phyloP scores from a whole-genome alignment of 1,284 basidiomycete genomes.

The Dichomitus squalens region DNA sequence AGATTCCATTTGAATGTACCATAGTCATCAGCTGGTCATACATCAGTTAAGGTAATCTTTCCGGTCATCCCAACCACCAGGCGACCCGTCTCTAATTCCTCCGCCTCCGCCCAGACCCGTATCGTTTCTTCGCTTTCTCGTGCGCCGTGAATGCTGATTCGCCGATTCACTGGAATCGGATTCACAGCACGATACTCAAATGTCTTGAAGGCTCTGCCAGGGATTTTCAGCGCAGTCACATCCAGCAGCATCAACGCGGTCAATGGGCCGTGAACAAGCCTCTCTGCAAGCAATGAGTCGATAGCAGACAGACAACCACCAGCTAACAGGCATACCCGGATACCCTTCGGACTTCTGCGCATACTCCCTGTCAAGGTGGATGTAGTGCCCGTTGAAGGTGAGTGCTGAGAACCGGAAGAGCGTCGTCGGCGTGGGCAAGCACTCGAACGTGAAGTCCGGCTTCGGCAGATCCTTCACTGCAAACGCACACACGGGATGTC shows the following conservation, averaged over 20 bases:
- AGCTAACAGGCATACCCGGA: constrained; percentile 48
- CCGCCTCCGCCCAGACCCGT: constrained; percentile 35
- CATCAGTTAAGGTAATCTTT: constrained; percentile 23
- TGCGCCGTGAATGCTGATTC: constrained; percentile 55
- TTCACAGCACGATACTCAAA: constrained; percentile 80
- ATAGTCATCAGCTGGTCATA: too few species aligned
- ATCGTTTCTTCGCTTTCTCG: constrained; percentile 39
- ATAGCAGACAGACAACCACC: background rate
- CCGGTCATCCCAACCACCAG: constrained; percentile 76
- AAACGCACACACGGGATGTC: constrained; percentile 3
- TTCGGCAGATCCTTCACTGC: constrained; percentile 55
- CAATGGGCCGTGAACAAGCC: constrained; percentile 81
- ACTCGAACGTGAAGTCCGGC: constrained; percentile 63
- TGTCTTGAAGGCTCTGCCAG: constrained; percentile 43
- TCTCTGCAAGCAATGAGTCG: constrained; percentile 45
- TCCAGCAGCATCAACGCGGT: constrained; percentile 81
- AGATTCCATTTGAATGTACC: background rate
- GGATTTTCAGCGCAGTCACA: constrained; percentile 49
- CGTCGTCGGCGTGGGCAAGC: constrained; percentile 68
- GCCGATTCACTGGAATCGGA: constrained; percentile 68
- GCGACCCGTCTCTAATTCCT: constrained; percentile 12
- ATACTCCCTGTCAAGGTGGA: constrained; percentile 76
- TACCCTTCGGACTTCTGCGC: constrained; percentile 73
- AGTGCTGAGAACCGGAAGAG: constrained; percentile 85
- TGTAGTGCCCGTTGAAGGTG: constrained; percentile 78